phyloP scores from a whole-genome alignment of 371 early-diverging fungal species.

The Syncephalis fuscata region DNA sequence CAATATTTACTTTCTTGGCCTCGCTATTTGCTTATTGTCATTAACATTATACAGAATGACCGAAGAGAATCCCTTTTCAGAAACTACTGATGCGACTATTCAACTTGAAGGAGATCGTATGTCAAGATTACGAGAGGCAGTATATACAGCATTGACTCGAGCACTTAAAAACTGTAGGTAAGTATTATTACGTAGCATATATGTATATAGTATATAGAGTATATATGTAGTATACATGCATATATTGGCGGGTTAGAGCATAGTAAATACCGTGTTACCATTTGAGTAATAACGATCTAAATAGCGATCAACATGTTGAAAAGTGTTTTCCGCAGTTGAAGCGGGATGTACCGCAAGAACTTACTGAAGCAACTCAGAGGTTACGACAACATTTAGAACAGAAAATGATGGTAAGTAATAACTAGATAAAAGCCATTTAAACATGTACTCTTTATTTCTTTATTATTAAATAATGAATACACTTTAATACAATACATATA shows the following conservation, averaged over 20 bases:
- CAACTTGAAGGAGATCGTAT: neutral
- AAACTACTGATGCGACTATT: neutral
- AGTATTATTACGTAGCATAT: neutral
- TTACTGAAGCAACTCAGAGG: neutral
- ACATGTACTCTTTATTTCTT: neutral
- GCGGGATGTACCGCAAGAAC: neutral
- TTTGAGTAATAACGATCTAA: no score
- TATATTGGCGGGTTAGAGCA: no score
- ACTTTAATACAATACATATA: no score
- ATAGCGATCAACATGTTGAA: neutral
- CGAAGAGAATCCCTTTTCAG: no score
- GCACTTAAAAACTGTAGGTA: conserved; percentile 1
- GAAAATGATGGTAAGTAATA: neutral
- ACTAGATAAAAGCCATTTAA: neutral
- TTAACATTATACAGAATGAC: no score
- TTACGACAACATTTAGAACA: neutral
- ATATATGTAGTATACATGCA: neutral
- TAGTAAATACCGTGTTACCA: no score
- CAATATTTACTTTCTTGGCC: no score
- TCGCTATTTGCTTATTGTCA: no score
- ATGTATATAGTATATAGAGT: neutral
- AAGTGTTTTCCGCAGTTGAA: neutral
- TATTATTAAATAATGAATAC: neutral
- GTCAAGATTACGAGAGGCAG: neutral
- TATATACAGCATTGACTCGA: neutral